Evolutionary conservation across 2,329 filamentous ascomycete genomes (phyloP), one percentile per base, ranked within the genome.

Genomic region (Blastomyces emzantsi): DNA sequence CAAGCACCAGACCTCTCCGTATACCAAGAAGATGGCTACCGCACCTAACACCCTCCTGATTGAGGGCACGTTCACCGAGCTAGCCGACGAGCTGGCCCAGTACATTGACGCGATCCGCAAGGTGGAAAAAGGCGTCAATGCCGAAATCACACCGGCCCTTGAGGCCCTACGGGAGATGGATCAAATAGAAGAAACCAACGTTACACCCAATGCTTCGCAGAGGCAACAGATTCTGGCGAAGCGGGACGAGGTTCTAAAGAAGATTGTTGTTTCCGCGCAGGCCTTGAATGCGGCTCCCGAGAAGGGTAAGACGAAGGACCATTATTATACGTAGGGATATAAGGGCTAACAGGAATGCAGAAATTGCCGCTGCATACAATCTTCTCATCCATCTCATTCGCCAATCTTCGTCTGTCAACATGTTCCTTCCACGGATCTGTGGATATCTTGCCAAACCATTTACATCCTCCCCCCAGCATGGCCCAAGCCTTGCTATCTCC

Each of bases 331-430:
- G 61, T 60, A 60, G 57, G 60, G 45, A 33, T 33, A 47, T 30
- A 25, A 13, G 28, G 5, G 7, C n/a, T 28, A 57, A 33, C n/a
- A 61, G 67, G 55, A 65, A 65, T 65, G 68, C 73, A 87, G 93
- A 97, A 78, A 94, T 97, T 76, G 92, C 91, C 66, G 89, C 93
- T 65, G 91, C 93, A 66, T 97, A 97, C 81, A 97, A 99, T 81
- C 88, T 97, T 70, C 88, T 99, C 76, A 88, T 97, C 74, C 90
- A 97, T 81, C 87, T 99, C 65, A 86, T 96, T 69, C 84, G 91
- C 72, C 90, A 96, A 79, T 90, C 92, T 65, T 86, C 89, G 71
- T 90, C 92, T 71, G 85, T 89, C 69, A 88, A 91, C 77, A 90
- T 89, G 79, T 89, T 94, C 81, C 87, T 99, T 69, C 89, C 90